These are phyloP conservation scores for Puccinia hordei DNA, from an alignment of 1,284 basidiomycete genomes.

Conservation along the genomic window DNA sequence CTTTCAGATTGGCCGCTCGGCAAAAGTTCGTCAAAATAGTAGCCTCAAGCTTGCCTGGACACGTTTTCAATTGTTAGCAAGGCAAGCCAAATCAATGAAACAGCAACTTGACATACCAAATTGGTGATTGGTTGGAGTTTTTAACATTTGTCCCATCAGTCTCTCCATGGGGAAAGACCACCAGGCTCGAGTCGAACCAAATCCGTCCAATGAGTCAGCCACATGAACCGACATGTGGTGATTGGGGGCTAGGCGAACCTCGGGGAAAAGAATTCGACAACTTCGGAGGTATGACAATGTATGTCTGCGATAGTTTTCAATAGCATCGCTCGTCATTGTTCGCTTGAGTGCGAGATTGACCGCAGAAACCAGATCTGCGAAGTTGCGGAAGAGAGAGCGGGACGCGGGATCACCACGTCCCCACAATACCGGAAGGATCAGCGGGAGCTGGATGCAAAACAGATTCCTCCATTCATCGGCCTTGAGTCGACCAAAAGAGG, in stretches of 20 bases:
- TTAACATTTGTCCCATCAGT: too few species aligned
- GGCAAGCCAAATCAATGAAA: too few species aligned
- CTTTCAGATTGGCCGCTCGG: too few species aligned
- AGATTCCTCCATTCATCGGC: slow-evolving; percentile 52
- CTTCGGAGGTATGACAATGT: slow-evolving; percentile 6
- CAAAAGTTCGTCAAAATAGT: too few species aligned
- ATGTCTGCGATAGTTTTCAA: slow-evolving; percentile 23
- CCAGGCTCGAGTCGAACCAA: slow-evolving; percentile 33
- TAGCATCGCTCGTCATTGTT: neutral
- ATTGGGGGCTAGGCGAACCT: slow-evolving; percentile 18
- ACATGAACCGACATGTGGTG: too few species aligned
- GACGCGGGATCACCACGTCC: neutral
- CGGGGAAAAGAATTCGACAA: slow-evolving; percentile 23
- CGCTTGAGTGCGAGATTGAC: slow-evolving; percentile 35
- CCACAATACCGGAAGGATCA: slow-evolving; percentile 28
- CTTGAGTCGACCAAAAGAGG: slow-evolving; percentile 50
- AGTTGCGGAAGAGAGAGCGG: slow-evolving; percentile 27
- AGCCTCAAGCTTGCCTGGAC: too few species aligned
- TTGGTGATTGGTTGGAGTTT: too few species aligned
- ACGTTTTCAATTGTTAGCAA: too few species aligned
- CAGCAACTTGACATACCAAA: too few species aligned
- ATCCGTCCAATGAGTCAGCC: slow-evolving; percentile 30
- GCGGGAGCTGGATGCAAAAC: slow-evolving; percentile 31
- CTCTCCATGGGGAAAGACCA: slow-evolving; percentile 46
- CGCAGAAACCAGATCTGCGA: slow-evolving; percentile 33